Evolutionary conservation across 192 early-diverging fungal genomes (phyloP).

Genomic region (Kappamyces sp.): DNA sequence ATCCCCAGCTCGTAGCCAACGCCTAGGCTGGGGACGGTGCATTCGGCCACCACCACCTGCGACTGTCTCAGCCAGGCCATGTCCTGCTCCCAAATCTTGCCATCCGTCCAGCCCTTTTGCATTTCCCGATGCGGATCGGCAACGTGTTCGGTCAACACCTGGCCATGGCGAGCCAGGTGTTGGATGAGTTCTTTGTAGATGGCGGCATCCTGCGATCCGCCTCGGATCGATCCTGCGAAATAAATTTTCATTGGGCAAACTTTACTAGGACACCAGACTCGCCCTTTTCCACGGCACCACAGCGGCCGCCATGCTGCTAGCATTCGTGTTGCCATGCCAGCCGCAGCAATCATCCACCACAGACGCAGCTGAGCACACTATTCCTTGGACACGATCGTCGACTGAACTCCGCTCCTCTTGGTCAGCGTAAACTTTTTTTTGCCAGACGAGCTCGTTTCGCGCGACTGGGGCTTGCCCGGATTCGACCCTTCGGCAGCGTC

Average conservation of each 20-base stretch:
- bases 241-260: background rate
- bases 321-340: too few relatives aligned
- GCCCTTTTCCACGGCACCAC: too few relatives aligned
- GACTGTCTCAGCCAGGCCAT: slow-evolving; percentile 13
- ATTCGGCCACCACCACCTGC: slow-evolving; percentile 7
- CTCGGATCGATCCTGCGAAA: slow-evolving; percentile 18
- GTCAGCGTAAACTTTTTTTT: too few relatives aligned
- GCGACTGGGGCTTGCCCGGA: too few relatives aligned
- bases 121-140: background rate
- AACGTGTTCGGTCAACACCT: slow-evolving; percentile 11
- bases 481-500: too few relatives aligned
- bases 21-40: slow-evolving; percentile 6
- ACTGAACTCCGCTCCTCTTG: too few relatives aligned
- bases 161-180: slow-evolving; percentile 5
- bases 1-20: slow-evolving; percentile 18
- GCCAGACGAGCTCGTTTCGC: too few relatives aligned
- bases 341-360: too few relatives aligned
- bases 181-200: slow-evolving; percentile 6
- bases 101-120: background rate
- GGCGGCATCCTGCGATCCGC: slow-evolving; percentile 17
- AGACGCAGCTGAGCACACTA: too few relatives aligned
- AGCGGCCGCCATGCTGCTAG: too few relatives aligned
- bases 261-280: too few relatives aligned
- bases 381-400: too few relatives aligned
- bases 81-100: slow-evolving; percentile 8